Evolutionary conservation across 495 filamentous ascomycete species (phyloP).

Genomic region (Articulospora tetracladia): DNA sequence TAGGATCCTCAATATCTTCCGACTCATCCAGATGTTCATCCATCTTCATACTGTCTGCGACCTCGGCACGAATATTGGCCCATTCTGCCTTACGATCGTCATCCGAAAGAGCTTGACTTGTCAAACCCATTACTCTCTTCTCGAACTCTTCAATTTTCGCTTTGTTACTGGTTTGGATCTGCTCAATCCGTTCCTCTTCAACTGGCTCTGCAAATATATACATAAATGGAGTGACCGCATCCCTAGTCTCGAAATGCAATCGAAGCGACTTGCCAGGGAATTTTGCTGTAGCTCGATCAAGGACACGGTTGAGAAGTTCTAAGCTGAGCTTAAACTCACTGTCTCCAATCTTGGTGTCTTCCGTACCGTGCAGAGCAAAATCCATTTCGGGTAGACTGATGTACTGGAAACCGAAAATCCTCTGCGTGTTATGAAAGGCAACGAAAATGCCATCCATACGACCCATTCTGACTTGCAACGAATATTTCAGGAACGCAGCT

Average conservation of each 20-base stretch:
- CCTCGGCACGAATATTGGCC: conserved; percentile 48
- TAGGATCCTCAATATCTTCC: conserved; percentile 9
- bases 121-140: conserved; percentile 51
- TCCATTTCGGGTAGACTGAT: conserved; percentile 86
- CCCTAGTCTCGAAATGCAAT: conserved; percentile 80
- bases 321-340: conserved; percentile 83
- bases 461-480: conserved; percentile 90
- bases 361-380: conserved; percentile 69
- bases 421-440: conserved; percentile 92
- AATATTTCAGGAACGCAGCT: conserved; percentile 93
- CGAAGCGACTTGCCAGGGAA: conserved; percentile 76
- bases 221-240: conserved; percentile 56
- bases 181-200: conserved; percentile 60
- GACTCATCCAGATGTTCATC: conserved; percentile 35
- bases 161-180: conserved; percentile 65
- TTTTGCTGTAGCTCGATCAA: conserved; percentile 67
- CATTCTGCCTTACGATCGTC: conserved; percentile 30
- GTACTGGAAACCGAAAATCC: conserved; percentile 98
- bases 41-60: conserved; percentile 49
- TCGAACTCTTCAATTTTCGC: conserved; percentile 65
- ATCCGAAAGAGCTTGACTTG: not conserved
- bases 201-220: conserved; percentile 88
- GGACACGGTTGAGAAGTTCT: conserved; percentile 67
- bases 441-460: conserved; percentile 99
- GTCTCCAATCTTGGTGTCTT: conserved; percentile 65